Evolutionary conservation across 495 filamentous ascomycete species (phyloP).

Genomic region (Aspergillus homomorphus): DNA sequence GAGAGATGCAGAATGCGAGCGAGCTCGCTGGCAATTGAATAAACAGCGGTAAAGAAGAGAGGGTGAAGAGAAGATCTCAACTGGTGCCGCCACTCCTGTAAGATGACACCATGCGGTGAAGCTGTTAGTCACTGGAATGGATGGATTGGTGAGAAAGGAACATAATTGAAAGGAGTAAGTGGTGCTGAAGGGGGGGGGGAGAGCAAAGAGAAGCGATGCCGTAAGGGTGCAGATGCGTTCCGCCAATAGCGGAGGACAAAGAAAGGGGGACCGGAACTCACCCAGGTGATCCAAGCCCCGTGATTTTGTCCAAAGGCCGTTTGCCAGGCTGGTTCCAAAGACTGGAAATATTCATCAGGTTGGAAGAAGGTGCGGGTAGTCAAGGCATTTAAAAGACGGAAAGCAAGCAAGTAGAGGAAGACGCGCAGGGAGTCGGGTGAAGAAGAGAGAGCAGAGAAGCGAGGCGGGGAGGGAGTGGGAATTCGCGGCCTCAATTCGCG

Average conservation of each 20-base stretch:
- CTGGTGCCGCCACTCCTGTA: slow-evolving; percentile 88
- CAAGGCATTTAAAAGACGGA: slow-evolving; percentile 85
- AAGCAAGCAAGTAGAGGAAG: slow-evolving; percentile 62
- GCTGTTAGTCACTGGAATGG: slow-evolving; percentile 10
- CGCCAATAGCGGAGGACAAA: neutral
- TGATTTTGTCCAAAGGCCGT: slow-evolving; percentile 73
- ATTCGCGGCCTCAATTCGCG: slow-evolving; percentile 13
- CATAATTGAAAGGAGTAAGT: neutral
- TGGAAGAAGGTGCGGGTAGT: slow-evolving; percentile 93
- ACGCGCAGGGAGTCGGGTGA: slow-evolving; percentile 29
- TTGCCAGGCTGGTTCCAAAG: slow-evolving; percentile 92
- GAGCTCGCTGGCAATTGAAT: slow-evolving; percentile 56
- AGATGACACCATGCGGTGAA: slow-evolving; percentile 2
- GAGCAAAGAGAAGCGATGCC: neutral
- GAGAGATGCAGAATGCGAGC: slow-evolving; percentile 49
- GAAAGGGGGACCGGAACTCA: slow-evolving; percentile 38
- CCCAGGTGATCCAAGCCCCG: slow-evolving; percentile 96
- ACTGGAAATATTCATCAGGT: slow-evolving; percentile 98
- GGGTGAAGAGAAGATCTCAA: slow-evolving; percentile 93
- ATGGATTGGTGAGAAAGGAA: slow-evolving; percentile 1
- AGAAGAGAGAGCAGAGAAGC: slow-evolving; percentile 25
- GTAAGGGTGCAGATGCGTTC: neutral
- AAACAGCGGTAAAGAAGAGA: slow-evolving; percentile 73
- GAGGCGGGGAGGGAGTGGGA: slow-evolving; percentile 11
- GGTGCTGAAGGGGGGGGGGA: neutral